A percentile compares a stretch with the other conserved stretches of the same genome.
phyloP scores from a whole-genome alignment of 1,284 basidiomycete species.

The Cutaneotrichosporon cavernicola region DNA sequence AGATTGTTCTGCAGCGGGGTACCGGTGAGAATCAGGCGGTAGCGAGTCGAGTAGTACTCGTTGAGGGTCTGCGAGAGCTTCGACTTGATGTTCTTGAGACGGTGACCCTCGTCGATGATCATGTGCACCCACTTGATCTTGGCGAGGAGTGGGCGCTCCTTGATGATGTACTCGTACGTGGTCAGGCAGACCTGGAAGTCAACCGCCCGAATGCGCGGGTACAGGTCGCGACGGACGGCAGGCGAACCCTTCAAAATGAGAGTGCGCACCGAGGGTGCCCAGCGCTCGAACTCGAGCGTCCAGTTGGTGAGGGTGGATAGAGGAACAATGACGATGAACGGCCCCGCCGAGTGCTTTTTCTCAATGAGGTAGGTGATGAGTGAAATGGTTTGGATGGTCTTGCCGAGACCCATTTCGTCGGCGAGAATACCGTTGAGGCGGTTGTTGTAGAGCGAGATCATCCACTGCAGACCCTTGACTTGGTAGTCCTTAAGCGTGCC shows the following conservation, averaged over 20 bases:
- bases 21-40: slow-evolving; percentile 94
- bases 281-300: slow-evolving; percentile 94
- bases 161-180: slow-evolving; percentile 99
- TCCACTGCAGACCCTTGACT: slow-evolving; percentile 94
- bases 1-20: slow-evolving; percentile 99
- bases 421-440: slow-evolving; percentile 89
- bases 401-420: slow-evolving; percentile 96
- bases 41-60: slow-evolving; percentile 87
- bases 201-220: slow-evolving; percentile 46
- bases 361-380: slow-evolving; percentile 96
- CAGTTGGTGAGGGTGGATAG: slow-evolving; percentile 98
- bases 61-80: slow-evolving; percentile 92
- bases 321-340: slow-evolving; percentile 96
- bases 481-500: slow-evolving; percentile 90
- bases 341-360: slow-evolving; percentile 83
- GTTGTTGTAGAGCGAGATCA: slow-evolving; percentile 89
- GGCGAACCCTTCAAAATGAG: slow-evolving; percentile 95
- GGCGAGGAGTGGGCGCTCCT: slow-evolving; percentile 84
- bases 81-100: slow-evolving; percentile 98
- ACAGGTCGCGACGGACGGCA: slow-evolving; percentile 50
- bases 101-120: slow-evolving; percentile 99
- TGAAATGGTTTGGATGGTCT: slow-evolving; percentile 94
- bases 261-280: slow-evolving; percentile 84
- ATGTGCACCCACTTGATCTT: slow-evolving; percentile 98
- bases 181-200: slow-evolving; percentile 95